phyloP scores from a whole-genome alignment of 495 filamentous ascomycete genomes.

The Cladorrhinum samala region DNA sequence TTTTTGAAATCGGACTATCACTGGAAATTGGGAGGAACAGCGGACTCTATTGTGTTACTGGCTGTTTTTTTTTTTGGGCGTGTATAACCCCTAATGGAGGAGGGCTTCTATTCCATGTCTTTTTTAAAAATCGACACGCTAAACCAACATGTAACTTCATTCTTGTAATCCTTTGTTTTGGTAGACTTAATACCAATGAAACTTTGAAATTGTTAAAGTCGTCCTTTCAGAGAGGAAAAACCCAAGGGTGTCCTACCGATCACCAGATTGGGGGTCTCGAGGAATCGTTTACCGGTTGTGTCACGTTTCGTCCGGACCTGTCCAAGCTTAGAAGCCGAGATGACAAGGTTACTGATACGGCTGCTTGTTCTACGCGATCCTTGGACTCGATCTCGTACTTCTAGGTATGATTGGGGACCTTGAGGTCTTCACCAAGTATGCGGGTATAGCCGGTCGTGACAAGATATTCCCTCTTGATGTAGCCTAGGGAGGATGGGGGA shows the following conservation, averaged over 20 bases:
- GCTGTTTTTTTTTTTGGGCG: constrained; percentile 7
- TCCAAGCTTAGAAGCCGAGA: neutral
- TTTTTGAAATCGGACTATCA: constrained; percentile 4
- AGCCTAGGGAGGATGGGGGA: too few species aligned
- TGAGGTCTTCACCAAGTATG: neutral
- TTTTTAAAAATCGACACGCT: constrained; percentile 2
- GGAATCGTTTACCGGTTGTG: neutral
- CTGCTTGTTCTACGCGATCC: neutral
- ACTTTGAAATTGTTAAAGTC: neutral
- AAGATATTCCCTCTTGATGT: neutral
- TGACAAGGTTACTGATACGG: neutral
- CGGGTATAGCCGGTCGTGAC: neutral
- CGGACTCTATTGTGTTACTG: neutral
- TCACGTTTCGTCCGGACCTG: neutral
- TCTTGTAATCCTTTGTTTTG: neutral
- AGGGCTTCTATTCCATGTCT: constrained; percentile 5
- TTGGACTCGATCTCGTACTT: neutral
- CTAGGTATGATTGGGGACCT: too few species aligned
- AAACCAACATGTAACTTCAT: neutral
- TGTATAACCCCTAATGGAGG: constrained; percentile 1
- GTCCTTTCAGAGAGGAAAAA: too few species aligned
- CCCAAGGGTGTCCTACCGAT: too few species aligned
- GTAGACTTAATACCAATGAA: neutral
- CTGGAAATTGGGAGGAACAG: constrained; percentile 1
- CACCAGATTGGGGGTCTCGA: too few species aligned